These are phyloP conservation scores for Penicillium sp. DNA, from an alignment of 2,329 filamentous ascomycete species.

Conservation along the genomic window DNA sequence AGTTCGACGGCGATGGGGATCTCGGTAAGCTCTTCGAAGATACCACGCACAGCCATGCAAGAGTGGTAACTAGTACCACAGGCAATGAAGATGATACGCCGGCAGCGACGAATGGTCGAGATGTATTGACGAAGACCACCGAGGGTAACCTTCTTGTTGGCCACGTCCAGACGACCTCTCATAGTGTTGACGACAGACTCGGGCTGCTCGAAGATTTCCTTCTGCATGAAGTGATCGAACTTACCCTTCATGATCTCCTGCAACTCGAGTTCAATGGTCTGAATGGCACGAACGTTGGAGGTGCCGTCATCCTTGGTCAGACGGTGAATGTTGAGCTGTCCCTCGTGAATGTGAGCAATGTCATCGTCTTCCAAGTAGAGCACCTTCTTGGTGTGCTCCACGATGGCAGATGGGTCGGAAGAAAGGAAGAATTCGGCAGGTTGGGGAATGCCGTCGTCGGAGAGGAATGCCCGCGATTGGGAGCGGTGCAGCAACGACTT, in stretches of 20 bases:
- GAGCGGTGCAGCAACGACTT: conserved; percentile 98
- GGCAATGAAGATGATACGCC: conserved; percentile 97
- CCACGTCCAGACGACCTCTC: conserved; percentile 92
- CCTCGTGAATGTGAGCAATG: conserved; percentile 99
- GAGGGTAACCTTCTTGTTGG: conserved; percentile 91
- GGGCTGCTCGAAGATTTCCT: conserved; percentile 99
- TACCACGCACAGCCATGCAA: conserved; percentile 97
- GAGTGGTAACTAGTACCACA: conserved; percentile 98
- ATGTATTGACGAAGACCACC: conserved; percentile 97
- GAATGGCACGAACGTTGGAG: conserved; percentile 95
- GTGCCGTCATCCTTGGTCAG: conserved; percentile 94
- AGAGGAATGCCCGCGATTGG: conserved; percentile 97
- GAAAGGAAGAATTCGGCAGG: conserved; percentile 99
- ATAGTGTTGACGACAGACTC: conserved; percentile 99
- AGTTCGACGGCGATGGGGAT: conserved; percentile 96
- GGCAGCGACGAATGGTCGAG: conserved; percentile 89
- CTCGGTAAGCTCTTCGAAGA: conserved; percentile 96
- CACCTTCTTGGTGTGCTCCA: conserved; percentile 99
- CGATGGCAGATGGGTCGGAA: conserved; percentile 94
- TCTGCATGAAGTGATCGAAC: conserved; percentile 99
- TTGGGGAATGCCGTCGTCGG: conserved; percentile 95
- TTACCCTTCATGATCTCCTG: conserved; percentile 99
- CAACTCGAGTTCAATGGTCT: conserved; percentile 96
- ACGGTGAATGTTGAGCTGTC: conserved; percentile 97
- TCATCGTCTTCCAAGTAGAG: conserved; percentile 99